A percentile compares a stretch with the other conserved stretches of the same genome.
phyloP scores from a whole-genome alignment of 495 filamentous ascomycete species.

The Penicillium steckii region DNA sequence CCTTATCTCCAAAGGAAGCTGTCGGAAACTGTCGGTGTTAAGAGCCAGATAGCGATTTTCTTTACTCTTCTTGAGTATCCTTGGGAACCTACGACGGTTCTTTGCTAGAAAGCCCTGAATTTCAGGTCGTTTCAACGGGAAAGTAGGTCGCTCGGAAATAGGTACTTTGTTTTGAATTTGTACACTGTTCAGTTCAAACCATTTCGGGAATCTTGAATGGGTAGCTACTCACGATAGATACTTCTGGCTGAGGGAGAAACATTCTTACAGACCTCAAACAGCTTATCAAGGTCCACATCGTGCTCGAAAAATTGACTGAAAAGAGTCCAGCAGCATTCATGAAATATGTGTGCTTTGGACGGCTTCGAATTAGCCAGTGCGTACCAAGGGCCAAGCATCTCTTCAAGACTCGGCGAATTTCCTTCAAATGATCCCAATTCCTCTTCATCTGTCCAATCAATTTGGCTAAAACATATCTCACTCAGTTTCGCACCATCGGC shows the following conservation, averaged over 20 bases:
- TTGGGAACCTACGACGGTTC: neutral
- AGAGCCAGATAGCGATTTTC: neutral
- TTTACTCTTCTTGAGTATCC: too few relatives aligned
- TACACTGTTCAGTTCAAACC: neutral
- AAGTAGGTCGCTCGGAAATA: too few relatives aligned
- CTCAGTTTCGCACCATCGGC: neutral
- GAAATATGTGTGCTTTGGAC: slow-evolving; percentile 3
- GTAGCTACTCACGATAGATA: neutral
- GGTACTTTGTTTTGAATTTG: neutral
- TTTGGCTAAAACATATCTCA: neutral
- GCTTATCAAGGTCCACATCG: slow-evolving; percentile 2
- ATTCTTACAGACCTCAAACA: slow-evolving; percentile 10
- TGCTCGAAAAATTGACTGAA: slow-evolving; percentile 3
- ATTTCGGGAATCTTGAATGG: neutral
- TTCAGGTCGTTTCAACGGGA: neutral
- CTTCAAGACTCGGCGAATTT: neutral
- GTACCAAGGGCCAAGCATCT: slow-evolving; percentile 3
- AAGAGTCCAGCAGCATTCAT: slow-evolving; percentile 4
- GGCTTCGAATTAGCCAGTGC: neutral
- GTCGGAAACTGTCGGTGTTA: slow-evolving; percentile 2
- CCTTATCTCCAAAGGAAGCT: slow-evolving; percentile 9
- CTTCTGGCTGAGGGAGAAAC: neutral
- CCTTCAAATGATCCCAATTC: neutral
- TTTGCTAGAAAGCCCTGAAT: neutral
- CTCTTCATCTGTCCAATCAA: neutral